phyloP scores from a whole-genome alignment of 1,284 basidiomycete genomes.

The Sanghuangporus sanghuang region DNA sequence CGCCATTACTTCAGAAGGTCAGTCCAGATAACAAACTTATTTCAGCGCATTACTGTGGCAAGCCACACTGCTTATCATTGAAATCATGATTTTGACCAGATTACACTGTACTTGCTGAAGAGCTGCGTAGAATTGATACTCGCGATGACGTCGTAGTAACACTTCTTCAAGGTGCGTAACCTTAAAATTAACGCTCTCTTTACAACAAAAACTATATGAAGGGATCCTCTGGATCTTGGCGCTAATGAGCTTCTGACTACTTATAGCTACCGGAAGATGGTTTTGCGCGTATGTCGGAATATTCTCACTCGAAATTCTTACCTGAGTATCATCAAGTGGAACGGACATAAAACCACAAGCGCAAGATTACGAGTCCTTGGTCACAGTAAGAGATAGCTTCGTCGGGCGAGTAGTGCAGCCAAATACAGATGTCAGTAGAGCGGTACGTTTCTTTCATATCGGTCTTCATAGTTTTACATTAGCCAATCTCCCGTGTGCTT shows the following conservation, averaged over 20 bases:
- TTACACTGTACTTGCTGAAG: conserved; percentile 55
- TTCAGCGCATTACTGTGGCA: background rate
- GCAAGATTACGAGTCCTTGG: conserved; percentile 16
- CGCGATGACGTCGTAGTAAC: conserved; percentile 60
- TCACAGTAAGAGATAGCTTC: conserved; percentile 36
- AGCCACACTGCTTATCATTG: background rate
- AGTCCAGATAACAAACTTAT: conserved; percentile 7
- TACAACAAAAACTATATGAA: no score
- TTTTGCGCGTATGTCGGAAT: conserved; percentile 59
- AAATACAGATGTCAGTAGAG: conserved; percentile 56
- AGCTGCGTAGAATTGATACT: conserved; percentile 51
- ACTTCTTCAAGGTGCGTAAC: conserved; percentile 54
- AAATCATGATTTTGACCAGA: conserved; percentile 34
- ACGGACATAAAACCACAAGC: conserved; percentile 43
- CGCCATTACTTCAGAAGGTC: conserved; percentile 54
- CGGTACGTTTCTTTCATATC: conserved; percentile 38
- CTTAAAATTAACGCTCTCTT: background rate
- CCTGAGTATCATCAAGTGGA: conserved; percentile 29
- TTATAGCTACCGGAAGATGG: conserved; percentile 57
- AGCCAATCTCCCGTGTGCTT: background rate
- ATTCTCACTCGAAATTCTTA: background rate
- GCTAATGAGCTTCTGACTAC: background rate
- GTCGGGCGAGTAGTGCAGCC: conserved; percentile 38
- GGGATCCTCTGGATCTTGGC: background rate
- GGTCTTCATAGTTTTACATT: background rate